Evolutionary conservation across 805 yeast genomes (phyloP).

Genomic region (Wickerhamomyces queroliae): DNA sequence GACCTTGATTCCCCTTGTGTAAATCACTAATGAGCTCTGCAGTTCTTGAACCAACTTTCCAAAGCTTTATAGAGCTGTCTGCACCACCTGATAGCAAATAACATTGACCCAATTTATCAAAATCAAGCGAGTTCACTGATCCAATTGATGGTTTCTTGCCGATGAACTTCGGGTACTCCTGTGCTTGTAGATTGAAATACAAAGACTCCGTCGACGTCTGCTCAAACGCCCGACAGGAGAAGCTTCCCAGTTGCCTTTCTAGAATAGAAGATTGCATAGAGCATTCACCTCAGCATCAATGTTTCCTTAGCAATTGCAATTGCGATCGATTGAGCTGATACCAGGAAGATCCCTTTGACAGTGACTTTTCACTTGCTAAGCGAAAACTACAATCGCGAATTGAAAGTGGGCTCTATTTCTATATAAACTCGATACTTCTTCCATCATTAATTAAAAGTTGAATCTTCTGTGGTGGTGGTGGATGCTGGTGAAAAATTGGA

Average conservation of each 20-base stretch:
- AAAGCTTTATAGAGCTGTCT: constrained; percentile 60
- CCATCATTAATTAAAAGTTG: background rate
- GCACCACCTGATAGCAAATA: constrained; percentile 67
- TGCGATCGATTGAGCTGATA: background rate
- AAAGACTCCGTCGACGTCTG: constrained; percentile 18
- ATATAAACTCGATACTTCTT: too few relatives aligned
- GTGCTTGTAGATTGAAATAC: constrained; percentile 15
- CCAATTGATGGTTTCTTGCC: constrained; percentile 6
- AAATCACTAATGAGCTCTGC: constrained; percentile 10
- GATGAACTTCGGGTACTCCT: constrained; percentile 17
- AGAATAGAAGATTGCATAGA: constrained; percentile 9
- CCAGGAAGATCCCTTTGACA: too few relatives aligned
- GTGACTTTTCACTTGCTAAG: background rate
- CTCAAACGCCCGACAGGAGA: constrained; percentile 5
- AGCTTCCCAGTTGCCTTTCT: constrained; percentile 10
- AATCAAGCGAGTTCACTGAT: constrained; percentile 52
- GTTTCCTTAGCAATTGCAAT: background rate
- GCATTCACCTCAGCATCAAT: too few relatives aligned
- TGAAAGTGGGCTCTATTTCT: too few relatives aligned
- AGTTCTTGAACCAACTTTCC: constrained; percentile 40
- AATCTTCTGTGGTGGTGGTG: background rate
- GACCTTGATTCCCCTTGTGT: constrained; percentile 35
- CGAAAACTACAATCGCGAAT: background rate
- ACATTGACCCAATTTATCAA: constrained; percentile 41
- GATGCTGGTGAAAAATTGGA: background rate